These are phyloP conservation scores for Stagonosporopsis chrysanthemi DNA, from an alignment of 2,329 filamentous ascomycete species.

Conservation along the genomic window DNA sequence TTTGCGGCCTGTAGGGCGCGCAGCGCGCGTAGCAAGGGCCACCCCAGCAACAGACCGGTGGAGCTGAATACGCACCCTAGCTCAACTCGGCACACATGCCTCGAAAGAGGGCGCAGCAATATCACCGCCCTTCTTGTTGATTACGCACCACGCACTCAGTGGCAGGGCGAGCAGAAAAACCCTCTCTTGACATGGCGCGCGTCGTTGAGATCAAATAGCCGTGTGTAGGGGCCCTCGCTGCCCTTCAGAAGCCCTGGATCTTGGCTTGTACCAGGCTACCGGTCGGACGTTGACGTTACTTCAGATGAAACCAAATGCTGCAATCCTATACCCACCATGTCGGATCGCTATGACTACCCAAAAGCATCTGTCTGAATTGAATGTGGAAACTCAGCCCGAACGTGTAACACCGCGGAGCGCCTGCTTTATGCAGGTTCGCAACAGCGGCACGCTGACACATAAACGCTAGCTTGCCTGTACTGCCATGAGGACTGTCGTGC, in stretches of 20 bases:
- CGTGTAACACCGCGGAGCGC: constrained; percentile 22
- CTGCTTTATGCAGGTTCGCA: neutral
- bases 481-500: constrained; percentile 5
- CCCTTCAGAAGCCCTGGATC: constrained; percentile 1
- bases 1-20: constrained; percentile 38
- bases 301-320: constrained; percentile 16
- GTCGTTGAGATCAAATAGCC: neutral
- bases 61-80: constrained; percentile 38
- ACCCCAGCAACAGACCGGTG: constrained; percentile 36
- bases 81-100: constrained; percentile 29
- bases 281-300: constrained; percentile 15
- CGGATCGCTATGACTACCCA: constrained; percentile 16
- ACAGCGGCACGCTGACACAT: constrained; percentile 11
- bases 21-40: constrained; percentile 26
- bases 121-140: constrained; percentile 35
- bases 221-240: neutral
- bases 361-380: neutral
- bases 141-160: constrained; percentile 11
- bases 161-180: neutral
- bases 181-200: neutral
- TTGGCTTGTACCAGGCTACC: constrained; percentile 12
- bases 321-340: constrained; percentile 8
- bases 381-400: constrained; percentile 22
- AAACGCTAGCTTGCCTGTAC: constrained; percentile 20
- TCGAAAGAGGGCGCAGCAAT: constrained; percentile 38